Percentiles rank a stretch among this genome's conserved stretches.
phyloP scores from a whole-genome alignment of 768 basidiomycete genomes.

The Mycena sanguinolenta region DNA sequence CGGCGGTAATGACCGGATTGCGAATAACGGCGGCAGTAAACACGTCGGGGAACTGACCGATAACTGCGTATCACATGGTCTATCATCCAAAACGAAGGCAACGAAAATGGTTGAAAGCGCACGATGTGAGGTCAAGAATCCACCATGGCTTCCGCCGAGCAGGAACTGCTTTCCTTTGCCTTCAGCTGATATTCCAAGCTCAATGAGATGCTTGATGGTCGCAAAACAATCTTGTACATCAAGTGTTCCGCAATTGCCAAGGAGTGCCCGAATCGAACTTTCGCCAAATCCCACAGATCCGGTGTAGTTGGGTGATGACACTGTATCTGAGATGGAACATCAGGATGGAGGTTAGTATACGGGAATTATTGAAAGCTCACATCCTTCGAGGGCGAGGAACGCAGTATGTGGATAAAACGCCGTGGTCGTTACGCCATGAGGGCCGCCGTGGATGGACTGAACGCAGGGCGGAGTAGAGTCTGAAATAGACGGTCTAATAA shows the following conservation, averaged over 20 bases:
- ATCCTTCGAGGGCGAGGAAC: constrained; percentile 70
- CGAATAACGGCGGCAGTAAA: constrained; percentile 75
- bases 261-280: constrained; percentile 63
- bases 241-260: constrained; percentile 72
- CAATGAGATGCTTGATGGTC: constrained; percentile 63
- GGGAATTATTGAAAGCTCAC: constrained; percentile 53
- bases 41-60: constrained; percentile 72
- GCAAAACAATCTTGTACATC: constrained; percentile 78
- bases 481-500: constrained; percentile 54
- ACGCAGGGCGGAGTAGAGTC: constrained; percentile 58
- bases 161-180: constrained; percentile 66
- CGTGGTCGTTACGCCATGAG: constrained; percentile 64
- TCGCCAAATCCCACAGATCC: constrained; percentile 79
- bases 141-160: constrained; percentile 79
- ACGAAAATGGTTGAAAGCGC: constrained; percentile 44
- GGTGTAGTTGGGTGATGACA: constrained; percentile 76
- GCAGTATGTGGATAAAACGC: constrained; percentile 59
- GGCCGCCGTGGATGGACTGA: constrained; percentile 73
- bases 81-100: too few relatives aligned
- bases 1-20: constrained; percentile 78
- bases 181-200: constrained; percentile 61
- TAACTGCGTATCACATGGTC: too few relatives aligned
- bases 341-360: not conserved
- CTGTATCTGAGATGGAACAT: constrained; percentile 58
- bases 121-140: constrained; percentile 73